Evolutionary conservation across 2,329 filamentous ascomycete species (phyloP), one percentile per base, ranked within the genome.

Genomic region (Metarhizium rileyi): DNA sequence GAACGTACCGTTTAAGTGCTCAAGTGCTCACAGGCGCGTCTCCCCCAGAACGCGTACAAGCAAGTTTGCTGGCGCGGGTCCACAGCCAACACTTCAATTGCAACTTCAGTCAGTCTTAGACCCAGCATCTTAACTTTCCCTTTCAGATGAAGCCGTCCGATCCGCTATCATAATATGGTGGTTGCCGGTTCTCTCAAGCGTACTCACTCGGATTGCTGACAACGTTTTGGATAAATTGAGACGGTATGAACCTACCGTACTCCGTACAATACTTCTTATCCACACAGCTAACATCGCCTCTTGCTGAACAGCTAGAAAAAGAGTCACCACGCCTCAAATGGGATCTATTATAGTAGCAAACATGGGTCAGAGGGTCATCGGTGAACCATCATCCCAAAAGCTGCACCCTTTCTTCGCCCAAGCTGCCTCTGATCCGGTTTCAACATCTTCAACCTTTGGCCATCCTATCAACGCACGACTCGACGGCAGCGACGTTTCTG

Each of bases 391-490:
- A 36, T 56, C 60, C 23, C 73, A 70, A 57, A 77, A 75, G 55
- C 58, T 80, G 35, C 78, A 81, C 55, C 77, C 78, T 18, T 79
- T 81, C 63, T 80, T 81, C 58, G 58, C 65, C 36, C 66, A 63
- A 50, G 50, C 44, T 6, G 51, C 61, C 43, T 48, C 51, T 26
- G 52, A 56, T 10, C 30, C 46, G 30, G 26, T 50, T 28, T 20
- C 43, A n/a, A 41, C 18, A 23, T 16, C 47, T 46, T 30, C 44
- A 7, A 36, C 40, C 23, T 42, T 43, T 23, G 12, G 23, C 12
- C 40, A 42, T 40, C 12, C 5, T n/a, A 16, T 26, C 14, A 38
- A 41, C 30, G 4, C 33, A n/a, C 45, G 41, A 26, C 12, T 42
- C 25, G 38, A 14, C 38, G 20, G 22, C 3, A 18, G 18, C 18